Conservation (phyloP, 257 asterid genomes). For the Salvia miltiorrhiza region DNA sequence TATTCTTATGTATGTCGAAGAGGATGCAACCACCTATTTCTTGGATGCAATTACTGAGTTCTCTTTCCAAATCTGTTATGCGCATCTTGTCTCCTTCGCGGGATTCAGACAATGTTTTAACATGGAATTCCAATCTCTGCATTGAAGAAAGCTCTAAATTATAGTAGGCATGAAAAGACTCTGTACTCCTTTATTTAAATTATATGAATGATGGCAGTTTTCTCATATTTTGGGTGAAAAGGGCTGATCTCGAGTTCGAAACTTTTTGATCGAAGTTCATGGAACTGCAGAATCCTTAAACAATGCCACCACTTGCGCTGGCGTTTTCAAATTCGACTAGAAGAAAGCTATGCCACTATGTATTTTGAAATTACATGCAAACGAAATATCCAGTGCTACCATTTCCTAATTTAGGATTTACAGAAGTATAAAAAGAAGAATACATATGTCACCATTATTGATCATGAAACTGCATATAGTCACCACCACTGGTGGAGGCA, state of each 20-base stretch:
- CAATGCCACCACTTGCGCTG: too few relatives aligned
- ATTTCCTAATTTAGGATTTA: too few relatives aligned
- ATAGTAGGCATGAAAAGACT: not conserved
- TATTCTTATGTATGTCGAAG: not conserved
- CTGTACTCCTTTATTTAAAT: not conserved
- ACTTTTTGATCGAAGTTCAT: too few relatives aligned
- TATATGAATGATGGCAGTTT: too few relatives aligned
- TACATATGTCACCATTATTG: not conserved
- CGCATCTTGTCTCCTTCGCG: slow-evolving; percentile 67
- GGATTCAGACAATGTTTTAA: slow-evolving; percentile 54
- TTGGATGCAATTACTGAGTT: slow-evolving; percentile 68
- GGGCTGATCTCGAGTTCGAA: too few relatives aligned
- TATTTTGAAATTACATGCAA: too few relatives aligned
- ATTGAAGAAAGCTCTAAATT: slow-evolving; percentile 17
- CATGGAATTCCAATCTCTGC: slow-evolving; percentile 75
- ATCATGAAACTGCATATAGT: not conserved
- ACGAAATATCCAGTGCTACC: too few relatives aligned
- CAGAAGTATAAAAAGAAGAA: not conserved
- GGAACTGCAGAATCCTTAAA: too few relatives aligned
- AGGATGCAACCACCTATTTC: slow-evolving; percentile 68
- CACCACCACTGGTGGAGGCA: not conserved
- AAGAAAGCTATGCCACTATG: too few relatives aligned
- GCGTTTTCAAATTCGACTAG: too few relatives aligned
- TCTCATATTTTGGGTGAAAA: too few relatives aligned
- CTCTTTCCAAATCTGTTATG: slow-evolving; percentile 74